Conservation (phyloP, 2,329 filamentous ascomycete species). For the Colletotrichum sojae region DNA sequence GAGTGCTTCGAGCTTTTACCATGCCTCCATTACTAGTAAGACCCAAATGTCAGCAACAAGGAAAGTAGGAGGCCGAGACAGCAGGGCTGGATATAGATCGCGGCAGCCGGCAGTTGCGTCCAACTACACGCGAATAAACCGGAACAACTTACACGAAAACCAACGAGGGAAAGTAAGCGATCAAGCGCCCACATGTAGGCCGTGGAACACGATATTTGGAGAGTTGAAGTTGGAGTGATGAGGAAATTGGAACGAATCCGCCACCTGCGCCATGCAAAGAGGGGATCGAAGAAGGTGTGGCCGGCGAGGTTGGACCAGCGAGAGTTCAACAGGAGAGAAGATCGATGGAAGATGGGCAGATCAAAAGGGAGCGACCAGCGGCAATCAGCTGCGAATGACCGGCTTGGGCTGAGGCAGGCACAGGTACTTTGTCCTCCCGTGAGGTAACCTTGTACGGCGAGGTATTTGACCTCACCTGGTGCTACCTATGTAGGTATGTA, state of each 20-base stretch:
- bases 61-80: constrained; percentile 1
- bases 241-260: constrained; percentile 21
- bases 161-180: background rate
- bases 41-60: background rate
- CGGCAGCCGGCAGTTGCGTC: constrained; percentile 12
- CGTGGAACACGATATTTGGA: background rate
- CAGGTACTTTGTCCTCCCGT: no score
- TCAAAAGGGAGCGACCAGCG: constrained; percentile 34
- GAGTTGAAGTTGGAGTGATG: background rate
- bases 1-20: constrained; percentile 20
- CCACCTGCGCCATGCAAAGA: constrained; percentile 21
- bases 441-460: no score
- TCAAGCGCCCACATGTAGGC: constrained; percentile 16
- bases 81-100: background rate
- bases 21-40: constrained; percentile 17
- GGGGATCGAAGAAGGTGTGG: constrained; percentile 9
- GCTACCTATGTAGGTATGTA: no score
- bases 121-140: constrained; percentile 16
- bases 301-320: background rate
- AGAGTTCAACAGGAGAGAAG: constrained; percentile 15
- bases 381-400: constrained; percentile 33
- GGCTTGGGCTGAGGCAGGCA: constrained; percentile 11
- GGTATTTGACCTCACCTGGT: no score
- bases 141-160: constrained; percentile 32
- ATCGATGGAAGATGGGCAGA: constrained; percentile 22